Evolutionary conservation across 805 yeast species (phyloP).

Genomic region (Yarrowia phangngaensis): DNA sequence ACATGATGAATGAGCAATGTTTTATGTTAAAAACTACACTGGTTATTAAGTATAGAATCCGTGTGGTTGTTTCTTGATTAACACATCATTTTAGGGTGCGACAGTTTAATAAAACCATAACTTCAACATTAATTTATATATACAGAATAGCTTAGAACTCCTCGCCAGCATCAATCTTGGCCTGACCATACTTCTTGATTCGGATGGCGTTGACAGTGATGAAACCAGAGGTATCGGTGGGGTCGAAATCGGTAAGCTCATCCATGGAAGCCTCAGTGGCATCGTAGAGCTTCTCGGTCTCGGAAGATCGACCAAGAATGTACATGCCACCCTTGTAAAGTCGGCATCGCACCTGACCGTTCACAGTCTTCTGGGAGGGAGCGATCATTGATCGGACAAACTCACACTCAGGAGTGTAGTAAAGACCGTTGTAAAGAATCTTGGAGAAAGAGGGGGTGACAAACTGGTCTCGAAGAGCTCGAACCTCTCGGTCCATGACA

Average conservation of each 20-base stretch:
- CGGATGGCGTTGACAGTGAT: slow-evolving; percentile 97
- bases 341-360: slow-evolving; percentile 92
- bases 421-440: slow-evolving; percentile 92
- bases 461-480: slow-evolving; percentile 92
- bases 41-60: too few species aligned
- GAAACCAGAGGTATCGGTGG: slow-evolving; percentile 95
- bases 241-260: slow-evolving; percentile 96
- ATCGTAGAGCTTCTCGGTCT: slow-evolving; percentile 94
- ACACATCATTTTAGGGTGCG: not conserved
- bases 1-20: slow-evolving; percentile 26
- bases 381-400: slow-evolving; percentile 73
- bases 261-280: slow-evolving; percentile 99
- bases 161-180: slow-evolving; percentile 77
- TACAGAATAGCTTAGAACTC: slow-evolving; percentile 32
- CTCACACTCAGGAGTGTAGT: slow-evolving; percentile 98
- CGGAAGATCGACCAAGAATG: slow-evolving; percentile 89
- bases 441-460: slow-evolving; percentile 90
- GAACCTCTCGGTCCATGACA: slow-evolving; percentile 94
- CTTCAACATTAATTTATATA: slow-evolving; percentile 17
- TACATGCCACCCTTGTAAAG: slow-evolving; percentile 85
- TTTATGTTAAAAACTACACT: too few species aligned
- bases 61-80: not conserved
- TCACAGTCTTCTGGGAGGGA: slow-evolving; percentile 92
- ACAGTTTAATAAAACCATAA: not conserved
- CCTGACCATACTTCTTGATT: slow-evolving; percentile 95